Evolutionary conservation across 768 basidiomycete species (phyloP).

Genomic region (Agrocybe praecox): DNA sequence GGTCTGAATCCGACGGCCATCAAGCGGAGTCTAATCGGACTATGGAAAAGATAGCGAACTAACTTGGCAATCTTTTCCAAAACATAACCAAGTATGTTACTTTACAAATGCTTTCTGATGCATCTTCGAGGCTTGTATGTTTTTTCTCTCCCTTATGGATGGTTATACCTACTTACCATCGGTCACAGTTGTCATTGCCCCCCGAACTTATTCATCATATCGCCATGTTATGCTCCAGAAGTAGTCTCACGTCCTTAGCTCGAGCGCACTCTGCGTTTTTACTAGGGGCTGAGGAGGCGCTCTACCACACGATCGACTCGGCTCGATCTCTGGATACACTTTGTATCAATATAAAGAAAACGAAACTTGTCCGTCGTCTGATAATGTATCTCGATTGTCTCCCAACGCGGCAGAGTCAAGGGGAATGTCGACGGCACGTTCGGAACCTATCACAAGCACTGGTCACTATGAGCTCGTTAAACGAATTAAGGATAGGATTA

Average conservation of each 20-base stretch:
- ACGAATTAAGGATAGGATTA: neutral
- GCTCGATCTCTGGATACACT: neutral
- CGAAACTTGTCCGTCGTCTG: neutral
- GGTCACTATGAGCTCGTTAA: neutral
- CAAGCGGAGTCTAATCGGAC: too few species aligned
- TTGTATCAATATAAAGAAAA: neutral
- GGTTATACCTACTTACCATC: neutral
- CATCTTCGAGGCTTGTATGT: neutral
- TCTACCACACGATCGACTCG: neutral
- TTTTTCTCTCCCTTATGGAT: neutral
- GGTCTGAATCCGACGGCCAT: too few species aligned
- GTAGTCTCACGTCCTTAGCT: neutral
- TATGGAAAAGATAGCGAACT: too few species aligned
- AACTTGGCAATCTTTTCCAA: too few species aligned
- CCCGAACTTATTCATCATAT: neutral
- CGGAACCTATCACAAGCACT: neutral
- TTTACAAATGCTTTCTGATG: too few species aligned
- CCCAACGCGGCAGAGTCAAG: neutral
- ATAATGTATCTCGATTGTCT: neutral
- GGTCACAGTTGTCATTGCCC: neutral
- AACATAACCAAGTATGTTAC: neutral
- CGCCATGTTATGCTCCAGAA: neutral
- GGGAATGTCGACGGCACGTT: neutral
- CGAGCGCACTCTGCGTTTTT: neutral
- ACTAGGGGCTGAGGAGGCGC: neutral